These are phyloP conservation scores for Aspergillus felis DNA, from an alignment of 2,329 filamentous ascomycete genomes.

Conservation along the genomic window DNA sequence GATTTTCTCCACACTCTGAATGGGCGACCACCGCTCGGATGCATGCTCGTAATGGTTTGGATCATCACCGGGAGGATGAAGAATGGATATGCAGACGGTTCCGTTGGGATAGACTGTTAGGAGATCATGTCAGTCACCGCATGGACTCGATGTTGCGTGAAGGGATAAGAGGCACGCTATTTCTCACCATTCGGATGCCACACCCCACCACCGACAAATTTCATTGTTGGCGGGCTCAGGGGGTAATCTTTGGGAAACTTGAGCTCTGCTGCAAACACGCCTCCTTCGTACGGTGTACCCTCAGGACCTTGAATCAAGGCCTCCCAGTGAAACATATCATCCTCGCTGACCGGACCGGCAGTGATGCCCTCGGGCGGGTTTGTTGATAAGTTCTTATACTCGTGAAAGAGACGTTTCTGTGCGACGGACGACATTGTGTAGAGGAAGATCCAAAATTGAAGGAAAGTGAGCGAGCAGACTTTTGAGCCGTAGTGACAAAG, in stretches of 20 bases:
- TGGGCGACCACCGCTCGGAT: slow-evolving; percentile 91
- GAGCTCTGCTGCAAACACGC: slow-evolving; percentile 90
- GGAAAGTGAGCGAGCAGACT: not conserved
- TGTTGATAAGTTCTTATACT: slow-evolving; percentile 90
- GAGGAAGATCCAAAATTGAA: not conserved
- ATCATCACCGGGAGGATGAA: slow-evolving; percentile 93
- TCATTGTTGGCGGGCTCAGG: slow-evolving; percentile 93
- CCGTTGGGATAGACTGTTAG: slow-evolving; percentile 79
- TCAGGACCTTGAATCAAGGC: slow-evolving; percentile 93
- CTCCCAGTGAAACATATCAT: slow-evolving; percentile 95
- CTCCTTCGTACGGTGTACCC: slow-evolving; percentile 92
- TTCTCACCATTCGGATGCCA: slow-evolving; percentile 90
- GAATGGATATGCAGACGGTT: slow-evolving; percentile 95
- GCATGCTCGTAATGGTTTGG: slow-evolving; percentile 98
- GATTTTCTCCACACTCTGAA: slow-evolving; percentile 97
- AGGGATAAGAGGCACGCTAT: not conserved
- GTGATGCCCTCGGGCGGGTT: slow-evolving; percentile 98
- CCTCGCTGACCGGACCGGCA: slow-evolving; percentile 86
- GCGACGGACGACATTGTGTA: slow-evolving; percentile 46
- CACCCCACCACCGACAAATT: slow-evolving; percentile 78
- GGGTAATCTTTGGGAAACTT: slow-evolving; percentile 96
- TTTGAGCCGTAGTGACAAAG: not conserved
- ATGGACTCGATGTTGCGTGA: not conserved
- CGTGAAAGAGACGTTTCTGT: slow-evolving; percentile 80
- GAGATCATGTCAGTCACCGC: not conserved